These are phyloP conservation scores for Scutellaria minor DNA, from an alignment of 257 asterid species.

Conservation along the genomic window DNA sequence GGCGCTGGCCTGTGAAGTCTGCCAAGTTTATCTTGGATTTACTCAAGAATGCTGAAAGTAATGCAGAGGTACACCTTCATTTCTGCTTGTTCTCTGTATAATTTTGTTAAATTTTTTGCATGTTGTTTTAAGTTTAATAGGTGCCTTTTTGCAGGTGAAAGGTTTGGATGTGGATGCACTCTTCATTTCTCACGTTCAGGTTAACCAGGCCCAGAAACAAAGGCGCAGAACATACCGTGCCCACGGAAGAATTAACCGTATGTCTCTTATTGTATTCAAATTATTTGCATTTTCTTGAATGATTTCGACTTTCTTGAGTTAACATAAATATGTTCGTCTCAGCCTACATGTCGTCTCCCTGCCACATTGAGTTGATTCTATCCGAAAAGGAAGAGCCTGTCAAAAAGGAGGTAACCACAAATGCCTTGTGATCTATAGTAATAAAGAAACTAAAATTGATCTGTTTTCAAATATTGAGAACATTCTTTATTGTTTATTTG, in stretches of 20 bases:
- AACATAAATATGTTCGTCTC: slow-evolving; percentile 18
- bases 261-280: neutral
- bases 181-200: slow-evolving; percentile 74
- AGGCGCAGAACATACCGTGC: slow-evolving; percentile 84
- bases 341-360: slow-evolving; percentile 81
- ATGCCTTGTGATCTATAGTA: too few species aligned
- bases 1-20: slow-evolving; percentile 93
- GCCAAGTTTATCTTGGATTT: slow-evolving; percentile 74
- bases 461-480: neutral
- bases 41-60: slow-evolving; percentile 86
- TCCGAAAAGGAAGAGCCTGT: slow-evolving; percentile 77
- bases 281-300: neutral
- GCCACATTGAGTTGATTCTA: slow-evolving; percentile 70
- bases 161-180: slow-evolving; percentile 82
- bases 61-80: slow-evolving; percentile 71
- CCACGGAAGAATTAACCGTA: slow-evolving; percentile 78
- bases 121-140: neutral
- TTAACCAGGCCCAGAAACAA: slow-evolving; percentile 75
- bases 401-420: slow-evolving; percentile 57
- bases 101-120: neutral
- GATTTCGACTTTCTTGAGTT: neutral
- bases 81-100: neutral
- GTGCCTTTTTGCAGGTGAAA: slow-evolving; percentile 52
- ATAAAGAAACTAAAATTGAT: too few species aligned
- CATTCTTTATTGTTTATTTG: slow-evolving; percentile 8